phyloP scores from a whole-genome alignment of 352 stramenopile species.

The Globisporangium lucens region DNA sequence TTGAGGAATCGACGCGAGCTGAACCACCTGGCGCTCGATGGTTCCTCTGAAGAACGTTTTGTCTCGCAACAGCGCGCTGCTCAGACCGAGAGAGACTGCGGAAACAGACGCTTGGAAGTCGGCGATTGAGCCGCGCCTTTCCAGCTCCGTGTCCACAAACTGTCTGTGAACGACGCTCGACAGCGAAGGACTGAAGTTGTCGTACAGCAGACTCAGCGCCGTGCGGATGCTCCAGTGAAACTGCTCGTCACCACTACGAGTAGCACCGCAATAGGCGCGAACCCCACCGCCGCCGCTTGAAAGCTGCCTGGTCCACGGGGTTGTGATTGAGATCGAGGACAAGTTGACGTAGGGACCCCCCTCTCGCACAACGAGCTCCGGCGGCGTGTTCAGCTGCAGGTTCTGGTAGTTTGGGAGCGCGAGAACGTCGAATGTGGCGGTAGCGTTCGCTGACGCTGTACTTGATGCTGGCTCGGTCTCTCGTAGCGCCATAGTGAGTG shows the following conservation, averaged over 20 bases:
- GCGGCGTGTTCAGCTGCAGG: not conserved
- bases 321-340: not conserved
- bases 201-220: slow-evolving; percentile 8
- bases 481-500: not conserved
- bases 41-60: slow-evolving; percentile 8
- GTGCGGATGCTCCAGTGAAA: slow-evolving; percentile 16
- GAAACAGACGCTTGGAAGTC: slow-evolving; percentile 13
- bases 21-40: slow-evolving; percentile 14
- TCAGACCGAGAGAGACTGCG: slow-evolving; percentile 3
- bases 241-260: slow-evolving; percentile 2
- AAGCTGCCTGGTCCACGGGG: slow-evolving; percentile 5
- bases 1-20: not conserved
- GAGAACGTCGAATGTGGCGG: slow-evolving; percentile 5
- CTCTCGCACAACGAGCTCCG: slow-evolving; percentile 11
- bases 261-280: not conserved
- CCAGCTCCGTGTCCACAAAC: not conserved
- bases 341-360: not conserved
- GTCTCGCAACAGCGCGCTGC: slow-evolving; percentile 8
- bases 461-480: not conserved
- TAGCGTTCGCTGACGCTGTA: not conserved
- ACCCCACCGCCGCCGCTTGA: not conserved
- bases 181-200: not conserved
- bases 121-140: slow-evolving; percentile 12
- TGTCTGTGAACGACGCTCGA: slow-evolving; percentile 11
- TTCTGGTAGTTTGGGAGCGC: slow-evolving; percentile 14